phyloP scores from a whole-genome alignment of 768 basidiomycete species.

The Podaxis pistillaris region DNA sequence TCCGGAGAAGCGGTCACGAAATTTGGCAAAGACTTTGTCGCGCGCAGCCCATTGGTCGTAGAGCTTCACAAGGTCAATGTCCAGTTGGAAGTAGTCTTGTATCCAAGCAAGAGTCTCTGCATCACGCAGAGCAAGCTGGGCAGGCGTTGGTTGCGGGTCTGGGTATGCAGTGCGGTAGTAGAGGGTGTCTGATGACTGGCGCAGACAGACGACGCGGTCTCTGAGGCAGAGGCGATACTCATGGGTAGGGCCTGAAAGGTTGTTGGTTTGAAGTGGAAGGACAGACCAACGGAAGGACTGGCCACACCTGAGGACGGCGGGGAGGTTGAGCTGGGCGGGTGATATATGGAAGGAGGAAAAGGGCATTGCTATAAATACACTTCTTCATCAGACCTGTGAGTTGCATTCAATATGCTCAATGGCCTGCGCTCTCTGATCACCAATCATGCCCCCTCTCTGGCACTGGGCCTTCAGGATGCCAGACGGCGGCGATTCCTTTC shows the following conservation, averaged over 20 bases:
- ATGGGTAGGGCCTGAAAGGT: constrained; percentile 18
- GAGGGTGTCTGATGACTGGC: constrained; percentile 65
- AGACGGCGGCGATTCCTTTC: constrained; percentile 61
- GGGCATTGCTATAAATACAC: constrained; percentile 22
- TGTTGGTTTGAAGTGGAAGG: constrained; percentile 35
- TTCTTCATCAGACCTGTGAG: constrained; percentile 9
- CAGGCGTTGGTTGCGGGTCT: constrained; percentile 32
- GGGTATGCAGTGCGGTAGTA: constrained; percentile 76
- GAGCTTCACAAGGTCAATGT: constrained; percentile 64
- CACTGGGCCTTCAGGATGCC: constrained; percentile 23
- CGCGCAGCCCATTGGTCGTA: constrained; percentile 73
- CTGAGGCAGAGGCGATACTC: constrained; percentile 81
- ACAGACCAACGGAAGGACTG: constrained; percentile 85
- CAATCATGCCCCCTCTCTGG: constrained; percentile 10
- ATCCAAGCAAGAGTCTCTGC: constrained; percentile 75
- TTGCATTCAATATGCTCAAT: not conserved
- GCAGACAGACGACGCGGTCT: constrained; percentile 82
- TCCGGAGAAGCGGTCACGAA: constrained; percentile 69
- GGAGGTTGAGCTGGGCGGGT: constrained; percentile 70
- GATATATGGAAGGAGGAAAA: constrained; percentile 63
- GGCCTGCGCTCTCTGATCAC: not conserved
- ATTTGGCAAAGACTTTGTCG: constrained; percentile 72
- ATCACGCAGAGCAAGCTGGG: constrained; percentile 38
- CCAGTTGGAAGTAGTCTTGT: constrained; percentile 86
- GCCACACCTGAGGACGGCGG: constrained; percentile 77